Conservation (phyloP, 108 stramenopile species). For the Pseudonitzschia multiseries region DNA sequence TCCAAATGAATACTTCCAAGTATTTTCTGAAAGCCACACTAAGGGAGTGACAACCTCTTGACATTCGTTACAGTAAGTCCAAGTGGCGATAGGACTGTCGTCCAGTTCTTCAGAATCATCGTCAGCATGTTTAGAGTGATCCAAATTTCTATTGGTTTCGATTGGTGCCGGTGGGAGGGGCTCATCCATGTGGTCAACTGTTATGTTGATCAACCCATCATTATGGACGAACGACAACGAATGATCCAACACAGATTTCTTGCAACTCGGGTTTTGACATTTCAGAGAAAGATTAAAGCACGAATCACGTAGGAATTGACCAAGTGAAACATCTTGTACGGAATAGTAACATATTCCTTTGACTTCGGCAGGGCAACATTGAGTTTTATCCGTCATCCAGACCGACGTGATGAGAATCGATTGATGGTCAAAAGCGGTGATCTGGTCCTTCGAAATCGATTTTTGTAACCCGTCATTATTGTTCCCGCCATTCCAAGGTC, state of each 20-base stretch:
- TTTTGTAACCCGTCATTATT: conserved; percentile 56
- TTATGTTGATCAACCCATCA: conserved; percentile 88
- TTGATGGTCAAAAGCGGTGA: conserved; percentile 88
- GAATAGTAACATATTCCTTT: conserved; percentile 95
- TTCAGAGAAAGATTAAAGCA: conserved; percentile 94
- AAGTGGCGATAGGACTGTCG: conserved; percentile 81
- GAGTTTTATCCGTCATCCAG: conserved; percentile 93
- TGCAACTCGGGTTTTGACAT: conserved; percentile 91
- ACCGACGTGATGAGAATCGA: conserved; percentile 91
- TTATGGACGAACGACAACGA: conserved; percentile 92
- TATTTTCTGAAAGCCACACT: conserved; percentile 81
- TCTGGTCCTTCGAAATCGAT: conserved; percentile 62
- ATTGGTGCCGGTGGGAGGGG: conserved; percentile 48
- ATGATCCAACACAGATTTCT: conserved; percentile 91
- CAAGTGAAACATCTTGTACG: conserved; percentile 88
- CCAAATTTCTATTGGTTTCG: conserved; percentile 12
- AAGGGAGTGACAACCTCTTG: conserved; percentile 84
- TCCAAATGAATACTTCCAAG: conserved; percentile 95
- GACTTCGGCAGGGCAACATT: conserved; percentile 94
- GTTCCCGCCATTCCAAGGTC: conserved; percentile 87
- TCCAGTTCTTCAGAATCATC: conserved; percentile 46
- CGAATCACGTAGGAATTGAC: conserved; percentile 90
- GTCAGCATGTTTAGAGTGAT: conserved; percentile 31
- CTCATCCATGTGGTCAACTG: conserved; percentile 82
- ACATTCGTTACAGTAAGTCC: conserved; percentile 92